phyloP scores from a whole-genome alignment of 2,329 filamentous ascomycete species.

The Arachnomyces sp. region DNA sequence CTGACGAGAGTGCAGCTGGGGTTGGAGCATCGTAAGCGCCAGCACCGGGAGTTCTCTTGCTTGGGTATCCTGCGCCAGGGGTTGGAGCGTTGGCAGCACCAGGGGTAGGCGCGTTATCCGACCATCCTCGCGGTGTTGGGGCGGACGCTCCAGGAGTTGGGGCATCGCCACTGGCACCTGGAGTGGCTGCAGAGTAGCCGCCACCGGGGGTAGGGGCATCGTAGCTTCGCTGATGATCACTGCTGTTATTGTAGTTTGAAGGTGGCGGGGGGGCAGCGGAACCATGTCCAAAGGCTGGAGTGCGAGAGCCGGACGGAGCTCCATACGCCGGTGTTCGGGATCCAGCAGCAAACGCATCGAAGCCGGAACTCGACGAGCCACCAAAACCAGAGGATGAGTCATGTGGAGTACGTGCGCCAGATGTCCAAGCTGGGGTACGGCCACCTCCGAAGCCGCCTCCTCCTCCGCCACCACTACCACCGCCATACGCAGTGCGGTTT shows the following conservation, averaged over 20 bases:
- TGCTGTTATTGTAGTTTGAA: constrained; percentile 21
- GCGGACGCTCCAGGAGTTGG: constrained; percentile 62
- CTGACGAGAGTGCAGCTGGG: constrained; percentile 24
- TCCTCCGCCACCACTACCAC: constrained; percentile 27
- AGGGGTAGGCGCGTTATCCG: constrained; percentile 38
- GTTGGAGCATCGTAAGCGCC: constrained; percentile 31
- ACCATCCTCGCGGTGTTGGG: constrained; percentile 41
- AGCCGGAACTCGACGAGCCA: constrained; percentile 50
- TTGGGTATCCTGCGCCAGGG: constrained; percentile 21
- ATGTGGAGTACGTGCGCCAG: constrained; percentile 63
- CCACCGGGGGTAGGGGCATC: constrained; percentile 69
- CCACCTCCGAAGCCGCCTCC: constrained; percentile 41
- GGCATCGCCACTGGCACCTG: constrained; percentile 47
- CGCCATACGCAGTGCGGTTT: constrained; percentile 70
- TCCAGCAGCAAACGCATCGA: constrained; percentile 59
- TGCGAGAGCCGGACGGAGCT: constrained; percentile 41
- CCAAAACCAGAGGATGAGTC: constrained; percentile 58
- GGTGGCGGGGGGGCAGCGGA: constrained; percentile 23
- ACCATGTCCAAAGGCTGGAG: constrained; percentile 35
- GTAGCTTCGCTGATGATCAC: constrained; percentile 33
- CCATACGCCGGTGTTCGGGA: constrained; percentile 72
- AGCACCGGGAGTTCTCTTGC: constrained; percentile 16
- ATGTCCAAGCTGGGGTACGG: constrained; percentile 69
- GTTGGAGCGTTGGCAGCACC: constrained; percentile 39
- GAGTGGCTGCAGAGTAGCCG: constrained; percentile 57